phyloP scores from a whole-genome alignment of 176 grass and related monocot species.

The Puya raimondii region DNA sequence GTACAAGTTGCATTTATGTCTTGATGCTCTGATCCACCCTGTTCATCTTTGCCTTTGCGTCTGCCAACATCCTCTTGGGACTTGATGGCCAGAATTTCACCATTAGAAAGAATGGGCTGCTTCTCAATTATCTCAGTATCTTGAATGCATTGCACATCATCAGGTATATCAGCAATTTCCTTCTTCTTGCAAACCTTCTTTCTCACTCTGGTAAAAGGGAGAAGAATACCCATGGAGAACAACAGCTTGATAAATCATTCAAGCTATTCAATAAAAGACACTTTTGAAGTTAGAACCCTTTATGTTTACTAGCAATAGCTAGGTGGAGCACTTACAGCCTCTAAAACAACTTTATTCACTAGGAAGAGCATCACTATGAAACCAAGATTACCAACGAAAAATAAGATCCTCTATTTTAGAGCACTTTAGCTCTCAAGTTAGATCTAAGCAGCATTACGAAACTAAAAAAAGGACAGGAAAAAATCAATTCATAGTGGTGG shows the following conservation, averaged over 20 bases:
- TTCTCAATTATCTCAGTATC: slow-evolving; percentile 41
- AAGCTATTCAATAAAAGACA: not conserved
- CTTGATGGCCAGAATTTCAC: slow-evolving; percentile 39
- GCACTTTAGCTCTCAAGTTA: too few relatives aligned
- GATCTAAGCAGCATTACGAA: too few relatives aligned
- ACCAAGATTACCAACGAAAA: too few relatives aligned
- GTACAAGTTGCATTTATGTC: slow-evolving; percentile 24
- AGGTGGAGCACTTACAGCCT: not conserved
- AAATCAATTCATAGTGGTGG: too few relatives aligned
- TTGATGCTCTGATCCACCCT: slow-evolving; percentile 20
- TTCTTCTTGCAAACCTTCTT: slow-evolving; percentile 39
- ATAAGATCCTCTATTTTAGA: too few relatives aligned
- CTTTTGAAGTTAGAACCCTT: not conserved
- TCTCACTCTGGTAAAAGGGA: slow-evolving; percentile 39
- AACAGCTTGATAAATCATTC: not conserved
- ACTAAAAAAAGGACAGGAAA: too few relatives aligned
- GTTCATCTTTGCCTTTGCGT: slow-evolving; percentile 28
- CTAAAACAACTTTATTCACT: slow-evolving; percentile 6
- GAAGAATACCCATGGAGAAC: not conserved
- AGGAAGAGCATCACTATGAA: not conserved
- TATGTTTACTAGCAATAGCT: too few relatives aligned
- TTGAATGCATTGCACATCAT: slow-evolving; percentile 31
- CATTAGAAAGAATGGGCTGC: slow-evolving; percentile 12
- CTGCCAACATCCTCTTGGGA: slow-evolving; percentile 15
- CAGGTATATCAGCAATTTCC: slow-evolving; percentile 21